A percentile compares a stretch with the other conserved stretches of the same genome.
These are phyloP conservation scores for Phytophthora sp. DNA, from an alignment of 352 stramenopile genomes.

Conservation along the genomic window DNA sequence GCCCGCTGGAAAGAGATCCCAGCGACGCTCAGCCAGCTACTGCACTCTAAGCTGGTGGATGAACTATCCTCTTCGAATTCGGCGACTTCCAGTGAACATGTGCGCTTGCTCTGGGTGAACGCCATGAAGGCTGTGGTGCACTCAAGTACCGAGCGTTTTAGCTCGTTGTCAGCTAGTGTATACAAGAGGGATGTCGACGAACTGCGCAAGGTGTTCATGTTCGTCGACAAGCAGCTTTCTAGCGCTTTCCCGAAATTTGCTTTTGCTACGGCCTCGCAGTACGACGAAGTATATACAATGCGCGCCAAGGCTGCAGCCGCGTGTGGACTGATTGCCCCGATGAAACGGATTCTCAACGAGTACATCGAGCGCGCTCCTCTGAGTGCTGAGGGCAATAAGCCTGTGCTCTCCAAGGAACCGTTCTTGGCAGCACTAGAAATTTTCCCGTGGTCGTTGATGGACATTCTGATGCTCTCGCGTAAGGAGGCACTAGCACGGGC, in stretches of 20 bases:
- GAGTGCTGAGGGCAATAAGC: conserved; percentile 26
- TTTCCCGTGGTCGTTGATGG: conserved; percentile 59
- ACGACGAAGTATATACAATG: conserved; percentile 61
- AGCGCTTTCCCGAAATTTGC: conserved; percentile 59
- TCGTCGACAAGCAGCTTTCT: conserved; percentile 64
- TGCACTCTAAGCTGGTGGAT: conserved; percentile 53
- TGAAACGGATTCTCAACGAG: conserved; percentile 65
- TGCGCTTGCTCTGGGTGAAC: conserved; percentile 57
- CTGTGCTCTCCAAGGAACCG: conserved; percentile 28
- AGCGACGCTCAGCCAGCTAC: conserved; percentile 60
- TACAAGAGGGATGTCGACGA: conserved; percentile 47
- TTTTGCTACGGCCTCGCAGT: conserved; percentile 47
- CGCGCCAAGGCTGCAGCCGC: conserved; percentile 68
- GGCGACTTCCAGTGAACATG: conserved; percentile 37
- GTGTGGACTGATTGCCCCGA: conserved; percentile 45
- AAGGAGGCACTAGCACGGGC: conserved; percentile 45
- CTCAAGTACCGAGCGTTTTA: conserved; percentile 68
- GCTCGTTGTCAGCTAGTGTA: conserved; percentile 46
- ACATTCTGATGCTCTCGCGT: conserved; percentile 55
- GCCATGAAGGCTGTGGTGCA: conserved; percentile 68
- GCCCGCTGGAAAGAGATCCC: conserved; percentile 75
- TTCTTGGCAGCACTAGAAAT: conserved; percentile 62
- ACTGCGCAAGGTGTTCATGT: conserved; percentile 60
- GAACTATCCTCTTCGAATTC: conserved; percentile 22
- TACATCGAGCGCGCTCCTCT: conserved; percentile 47